Evolutionary conservation across 306 rosid genomes (phyloP).

Genomic region (Trifolium pratense): DNA sequence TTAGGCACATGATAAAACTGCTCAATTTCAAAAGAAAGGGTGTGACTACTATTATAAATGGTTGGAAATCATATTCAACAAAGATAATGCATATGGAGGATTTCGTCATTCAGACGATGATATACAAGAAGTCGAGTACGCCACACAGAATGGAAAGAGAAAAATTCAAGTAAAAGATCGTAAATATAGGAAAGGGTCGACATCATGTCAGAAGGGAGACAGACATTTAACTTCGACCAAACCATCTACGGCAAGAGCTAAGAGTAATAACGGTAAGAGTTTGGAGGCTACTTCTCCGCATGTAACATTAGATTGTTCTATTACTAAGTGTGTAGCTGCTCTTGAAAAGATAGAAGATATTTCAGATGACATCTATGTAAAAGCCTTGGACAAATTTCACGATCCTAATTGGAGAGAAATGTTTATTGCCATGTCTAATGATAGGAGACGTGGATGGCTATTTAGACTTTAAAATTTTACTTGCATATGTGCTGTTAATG

Average conservation of each 20-base stretch:
- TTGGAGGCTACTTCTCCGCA: background rate
- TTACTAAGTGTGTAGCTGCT: background rate
- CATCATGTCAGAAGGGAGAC: background rate
- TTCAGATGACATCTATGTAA: background rate
- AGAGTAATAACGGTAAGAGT: background rate
- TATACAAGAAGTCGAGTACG: background rate
- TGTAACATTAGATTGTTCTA: background rate
- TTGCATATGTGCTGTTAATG: too few species aligned
- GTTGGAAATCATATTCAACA: background rate
- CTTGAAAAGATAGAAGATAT: background rate
- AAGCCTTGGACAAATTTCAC: background rate
- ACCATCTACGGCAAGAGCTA: too few species aligned
- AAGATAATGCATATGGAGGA: background rate
- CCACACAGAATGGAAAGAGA: background rate
- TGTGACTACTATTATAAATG: too few species aligned
- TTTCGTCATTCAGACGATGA: background rate
- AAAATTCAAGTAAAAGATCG: background rate
- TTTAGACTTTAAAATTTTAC: too few species aligned
- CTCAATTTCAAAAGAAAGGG: too few species aligned
- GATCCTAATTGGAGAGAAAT: background rate
- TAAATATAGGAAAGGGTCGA: background rate
- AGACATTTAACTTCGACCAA: too few species aligned
- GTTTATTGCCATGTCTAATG: background rate
- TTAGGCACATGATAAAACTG: too few species aligned
- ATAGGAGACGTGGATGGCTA: background rate